Base-by-base conservation (phyloP, 306 rosid species). In the Cucurbita moschata region DNA sequence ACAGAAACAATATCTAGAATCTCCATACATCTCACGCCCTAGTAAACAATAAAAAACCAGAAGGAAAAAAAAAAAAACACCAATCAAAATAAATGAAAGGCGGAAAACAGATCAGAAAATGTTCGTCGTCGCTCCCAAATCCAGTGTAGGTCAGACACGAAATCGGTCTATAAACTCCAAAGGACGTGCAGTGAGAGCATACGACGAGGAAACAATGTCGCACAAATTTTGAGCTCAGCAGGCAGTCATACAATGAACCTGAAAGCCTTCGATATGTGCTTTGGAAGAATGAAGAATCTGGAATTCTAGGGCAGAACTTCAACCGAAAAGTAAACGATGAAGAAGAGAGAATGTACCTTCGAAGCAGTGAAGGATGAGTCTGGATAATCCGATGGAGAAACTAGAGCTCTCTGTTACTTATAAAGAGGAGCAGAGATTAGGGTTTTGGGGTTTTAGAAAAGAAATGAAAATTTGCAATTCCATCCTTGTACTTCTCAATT, bases 241-340 rank as follows among this genome's bases (percentile, higher is more conserved):
- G 84, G 83, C 77, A 74, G 26, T 18, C 12, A 26, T 3, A 66
- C 35, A 37, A 39, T 43, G 70, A 78, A 67, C 82, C 78, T 76
- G 79, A 26, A 82, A 87, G 87, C 89, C 98, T 92, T 90, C 98
- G 98, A 92, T 80, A 83, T 80, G 92, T 84, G 92, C 96, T 76
- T 50, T 51, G 4, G 26, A 23, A 38, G 54, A 23, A 16, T 5
- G 21, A 7, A 37, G 2, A 35, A 3, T n/a, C 10, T 2, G 49
- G 37, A 39, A 35, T 51, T 71, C 35, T 37, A 71, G 75, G 35
- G 53, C 16, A 7, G 8, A 52, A 11, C 3, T 23, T 23, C 12
- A 14, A 8, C 12, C 30, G 15, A 18, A 15, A 50, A 50, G 74
- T 39, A 63, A 40, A 5, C 15, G 4, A 16, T n/a, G 26, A 16